Conservation (phyloP, 371 early-diverging fungal species). For the Zopfochytrium polystomum region DNA sequence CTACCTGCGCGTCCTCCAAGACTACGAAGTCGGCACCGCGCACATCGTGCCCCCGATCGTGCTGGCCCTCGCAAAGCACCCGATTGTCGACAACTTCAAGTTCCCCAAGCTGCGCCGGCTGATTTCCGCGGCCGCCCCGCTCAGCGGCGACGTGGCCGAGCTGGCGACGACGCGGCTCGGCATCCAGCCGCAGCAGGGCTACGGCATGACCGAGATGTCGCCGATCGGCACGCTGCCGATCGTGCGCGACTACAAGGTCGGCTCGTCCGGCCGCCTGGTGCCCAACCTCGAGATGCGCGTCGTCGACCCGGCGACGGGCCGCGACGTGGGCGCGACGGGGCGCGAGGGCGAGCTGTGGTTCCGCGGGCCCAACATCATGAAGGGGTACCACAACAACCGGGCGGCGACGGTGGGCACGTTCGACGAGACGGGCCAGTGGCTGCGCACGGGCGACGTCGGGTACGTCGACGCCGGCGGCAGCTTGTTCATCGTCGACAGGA, state of each 20-base stretch:
- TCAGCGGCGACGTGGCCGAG: conserved; percentile 59
- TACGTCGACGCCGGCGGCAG: conserved; percentile 57
- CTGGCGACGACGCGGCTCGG: conserved; percentile 51
- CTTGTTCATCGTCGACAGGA: conserved; percentile 52
- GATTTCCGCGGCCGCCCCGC: conserved; percentile 79
- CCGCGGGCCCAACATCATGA: conserved; percentile 81
- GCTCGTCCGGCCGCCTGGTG: conserved; percentile 68
- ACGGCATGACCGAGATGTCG: conserved; percentile 41
- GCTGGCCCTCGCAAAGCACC: conserved; percentile 46
- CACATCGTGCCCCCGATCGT: conserved; percentile 80
- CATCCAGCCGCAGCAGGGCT: conserved; percentile 56
- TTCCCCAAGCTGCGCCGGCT: conserved; percentile 60
- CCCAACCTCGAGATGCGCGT: conserved; percentile 68
- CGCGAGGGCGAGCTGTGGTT: conserved; percentile 53
- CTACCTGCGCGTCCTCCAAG: conserved; percentile 56
- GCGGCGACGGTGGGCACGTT: conserved; percentile 72
- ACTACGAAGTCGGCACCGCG: conserved; percentile 64
- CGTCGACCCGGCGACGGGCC: conserved; percentile 52
- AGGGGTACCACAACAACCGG: conserved; percentile 68
- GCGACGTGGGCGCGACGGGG: conserved; percentile 5
- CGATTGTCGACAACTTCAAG: conserved; percentile 62
- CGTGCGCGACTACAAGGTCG: not conserved
- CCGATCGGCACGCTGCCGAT: conserved; percentile 39
- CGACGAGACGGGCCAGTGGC: conserved; percentile 29
- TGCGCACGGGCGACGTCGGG: conserved; percentile 59